These are phyloP conservation scores for Botryotinia calthae DNA, from an alignment of 2,329 filamentous ascomycete genomes.

Conservation along the genomic window DNA sequence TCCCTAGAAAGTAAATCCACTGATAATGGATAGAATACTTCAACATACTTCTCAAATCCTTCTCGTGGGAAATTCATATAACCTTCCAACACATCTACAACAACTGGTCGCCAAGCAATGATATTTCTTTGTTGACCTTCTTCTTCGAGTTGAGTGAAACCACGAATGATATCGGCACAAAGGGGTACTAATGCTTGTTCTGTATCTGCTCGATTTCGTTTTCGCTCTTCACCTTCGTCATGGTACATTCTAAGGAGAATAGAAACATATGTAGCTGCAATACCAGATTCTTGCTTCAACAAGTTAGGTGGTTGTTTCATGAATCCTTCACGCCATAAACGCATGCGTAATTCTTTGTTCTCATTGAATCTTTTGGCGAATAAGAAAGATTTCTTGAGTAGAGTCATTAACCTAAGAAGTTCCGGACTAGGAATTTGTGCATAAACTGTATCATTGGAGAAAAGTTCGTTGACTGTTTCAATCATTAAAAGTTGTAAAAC, in stretches of 20 bases:
- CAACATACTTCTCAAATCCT: slow-evolving; percentile 76
- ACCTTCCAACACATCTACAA: slow-evolving; percentile 93
- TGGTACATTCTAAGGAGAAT: slow-evolving; percentile 98
- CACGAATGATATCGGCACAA: slow-evolving; percentile 88
- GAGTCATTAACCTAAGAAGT: slow-evolving; percentile 84
- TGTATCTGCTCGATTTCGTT: slow-evolving; percentile 75
- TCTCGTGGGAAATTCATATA: slow-evolving; percentile 79
- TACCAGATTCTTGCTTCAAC: slow-evolving; percentile 92
- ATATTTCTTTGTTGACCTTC: slow-evolving; percentile 98
- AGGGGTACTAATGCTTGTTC: slow-evolving; percentile 91
- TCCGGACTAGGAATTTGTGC: slow-evolving; percentile 86
- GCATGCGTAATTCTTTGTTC: slow-evolving; percentile 91
- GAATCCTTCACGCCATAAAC: slow-evolving; percentile 95
- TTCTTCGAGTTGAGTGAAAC: slow-evolving; percentile 83
- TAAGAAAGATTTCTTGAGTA: slow-evolving; percentile 93
- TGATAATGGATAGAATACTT: slow-evolving; percentile 80
- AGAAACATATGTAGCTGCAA: slow-evolving; percentile 89
- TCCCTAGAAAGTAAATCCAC: slow-evolving; percentile 83
- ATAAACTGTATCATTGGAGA: slow-evolving; percentile 95
- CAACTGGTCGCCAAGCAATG: slow-evolving; percentile 92
- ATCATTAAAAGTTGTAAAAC: slow-evolving; percentile 98
- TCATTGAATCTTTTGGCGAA: slow-evolving; percentile 98
- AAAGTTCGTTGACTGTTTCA: slow-evolving; percentile 97
- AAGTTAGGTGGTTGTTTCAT: slow-evolving; percentile 99
- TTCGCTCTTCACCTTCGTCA: slow-evolving; percentile 79